Conservation (phyloP, 2,329 filamentous ascomycete genomes). For the Apiospora koreana region DNA sequence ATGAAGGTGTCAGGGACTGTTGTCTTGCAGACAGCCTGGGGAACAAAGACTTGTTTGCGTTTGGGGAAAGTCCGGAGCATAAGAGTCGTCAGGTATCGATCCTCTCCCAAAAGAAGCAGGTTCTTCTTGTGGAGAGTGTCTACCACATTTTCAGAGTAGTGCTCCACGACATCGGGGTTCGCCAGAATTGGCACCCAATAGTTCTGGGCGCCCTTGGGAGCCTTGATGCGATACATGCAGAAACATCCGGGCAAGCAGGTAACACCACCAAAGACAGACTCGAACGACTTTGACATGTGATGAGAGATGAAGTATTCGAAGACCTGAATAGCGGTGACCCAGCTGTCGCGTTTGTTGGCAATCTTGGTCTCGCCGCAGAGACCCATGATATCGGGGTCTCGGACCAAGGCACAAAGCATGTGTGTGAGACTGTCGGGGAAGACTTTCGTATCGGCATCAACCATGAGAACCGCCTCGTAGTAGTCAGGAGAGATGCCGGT, state of each 20-base stretch:
- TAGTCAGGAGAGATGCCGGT: slow-evolving; percentile 98
- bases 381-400: slow-evolving; percentile 98
- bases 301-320: slow-evolving; percentile 99
- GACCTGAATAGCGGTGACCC: slow-evolving; percentile 97
- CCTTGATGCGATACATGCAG: slow-evolving; percentile 99
- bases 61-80: slow-evolving; percentile 99
- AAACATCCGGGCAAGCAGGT: slow-evolving; percentile 98
- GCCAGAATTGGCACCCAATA: slow-evolving; percentile 99
- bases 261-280: slow-evolving; percentile 98
- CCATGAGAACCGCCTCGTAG: slow-evolving; percentile 98
- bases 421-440: slow-evolving; percentile 98
- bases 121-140: slow-evolving; percentile 99
- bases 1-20: slow-evolving; percentile 91
- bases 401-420: slow-evolving; percentile 99
- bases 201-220: slow-evolving; percentile 96
- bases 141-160: slow-evolving; percentile 98
- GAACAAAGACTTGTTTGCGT: slow-evolving; percentile 97
- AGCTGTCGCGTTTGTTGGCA: slow-evolving; percentile 92
- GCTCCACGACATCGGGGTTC: slow-evolving; percentile 97
- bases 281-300: slow-evolving; percentile 94
- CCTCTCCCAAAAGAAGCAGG: slow-evolving; percentile 87
- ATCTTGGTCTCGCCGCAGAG: slow-evolving; percentile 99
- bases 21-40: slow-evolving; percentile 98
- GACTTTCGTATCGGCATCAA: slow-evolving; percentile 98
- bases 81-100: slow-evolving; percentile 93